Evolutionary conservation across 2,329 filamentous ascomycete genomes (phyloP), one percentile per base, ranked within the genome.

Genomic region (Coniochaeta ligniaria): DNA sequence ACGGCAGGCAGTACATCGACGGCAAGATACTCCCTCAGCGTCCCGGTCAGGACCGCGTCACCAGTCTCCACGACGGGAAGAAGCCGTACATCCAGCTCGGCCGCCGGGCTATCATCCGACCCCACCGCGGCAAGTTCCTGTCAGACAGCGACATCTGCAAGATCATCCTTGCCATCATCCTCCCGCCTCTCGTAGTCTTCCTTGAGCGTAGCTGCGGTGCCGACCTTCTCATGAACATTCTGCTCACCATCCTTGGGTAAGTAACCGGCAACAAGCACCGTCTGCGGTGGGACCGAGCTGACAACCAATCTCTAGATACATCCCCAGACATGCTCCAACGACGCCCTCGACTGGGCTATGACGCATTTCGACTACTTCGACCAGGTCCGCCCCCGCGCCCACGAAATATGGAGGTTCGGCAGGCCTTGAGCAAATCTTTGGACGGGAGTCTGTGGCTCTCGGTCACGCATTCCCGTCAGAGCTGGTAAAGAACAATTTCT

Each of bases 171-270:
- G 92, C 92, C 81, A 81, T 96, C 81, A 80, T 96, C 79, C 86
- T 96, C 66, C 92, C 92, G 61, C 92, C 92, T 73, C 79, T 96
- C 60, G 92, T 92, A 80, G 92, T 96, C 74, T 95, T 96, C 84
- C 90, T 96, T 68, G 92, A 96, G 88, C 87, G 89, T 69, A 92
- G 92, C 70, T 96, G 92, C 79, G 88, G 88, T 73, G 86, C 88
- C 67, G 91, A 96, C 74, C 81, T 96, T 71, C 81, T 94, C 77
- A 96, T 96, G 85, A 96, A 96, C 87, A 91, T 96, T 76, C 83
- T 92, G 71, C 80, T 96, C 78, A 96, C 91, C 69, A 85, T 91
- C 68, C 80, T 92, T 68, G 81, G 80, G 60, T 82, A 78, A 66
- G 78, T 67, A 62, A 36, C 31, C 22, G 22, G 20, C 20, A 52